These are phyloP conservation scores for Nakazawaea wyomingensis DNA, from an alignment of 805 yeast species.

Conservation along the genomic window DNA sequence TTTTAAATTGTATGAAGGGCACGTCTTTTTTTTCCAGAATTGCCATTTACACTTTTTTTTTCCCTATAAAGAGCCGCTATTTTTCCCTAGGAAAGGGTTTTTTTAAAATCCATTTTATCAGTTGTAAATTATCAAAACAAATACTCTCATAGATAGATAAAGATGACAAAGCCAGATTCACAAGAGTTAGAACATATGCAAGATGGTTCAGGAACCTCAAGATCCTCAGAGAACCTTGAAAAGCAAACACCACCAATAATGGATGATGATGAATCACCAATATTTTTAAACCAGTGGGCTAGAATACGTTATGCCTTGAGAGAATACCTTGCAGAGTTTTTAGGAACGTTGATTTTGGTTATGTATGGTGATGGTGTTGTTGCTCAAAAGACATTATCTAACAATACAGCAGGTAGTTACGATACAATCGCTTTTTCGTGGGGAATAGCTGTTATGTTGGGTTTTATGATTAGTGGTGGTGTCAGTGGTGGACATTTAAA, in stretches of 20 bases:
- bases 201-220: conserved; percentile 5
- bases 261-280: conserved; percentile 10
- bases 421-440: conserved; percentile 42
- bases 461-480: conserved; percentile 47
- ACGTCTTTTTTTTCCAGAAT: neutral
- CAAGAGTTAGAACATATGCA: conserved; percentile 11
- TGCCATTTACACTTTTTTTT: neutral
- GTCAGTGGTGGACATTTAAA: conserved; percentile 56
- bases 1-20: neutral
- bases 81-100: too few relatives aligned
- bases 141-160: neutral
- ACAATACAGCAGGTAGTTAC: conserved; percentile 34
- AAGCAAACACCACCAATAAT: neutral
- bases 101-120: too few relatives aligned
- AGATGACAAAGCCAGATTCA: conserved; percentile 10
- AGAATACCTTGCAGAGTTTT: conserved; percentile 47
- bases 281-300: conserved; percentile 22
- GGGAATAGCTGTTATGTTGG: conserved; percentile 51
- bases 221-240: neutral
- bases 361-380: conserved; percentile 44
- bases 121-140: too few relatives aligned
- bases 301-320: conserved; percentile 30
- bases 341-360: conserved; percentile 43
- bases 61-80: neutral
- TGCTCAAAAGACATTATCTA: conserved; percentile 38